A percentile compares a stretch with the other conserved stretches of the same genome.
phyloP scores from a whole-genome alignment of 805 yeast species.

The Monosporozyma unispora region DNA sequence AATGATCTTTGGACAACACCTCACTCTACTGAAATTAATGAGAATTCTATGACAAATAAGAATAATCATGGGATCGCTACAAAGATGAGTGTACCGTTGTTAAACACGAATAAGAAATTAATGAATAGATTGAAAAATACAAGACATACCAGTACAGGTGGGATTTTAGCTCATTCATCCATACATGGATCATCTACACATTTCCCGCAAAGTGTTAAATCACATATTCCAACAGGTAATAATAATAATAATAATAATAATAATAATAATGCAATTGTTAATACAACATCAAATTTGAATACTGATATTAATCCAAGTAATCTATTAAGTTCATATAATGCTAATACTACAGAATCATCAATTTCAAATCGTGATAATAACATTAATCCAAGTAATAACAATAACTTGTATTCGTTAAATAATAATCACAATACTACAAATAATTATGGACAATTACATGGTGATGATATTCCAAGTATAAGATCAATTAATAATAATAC shows the following conservation, averaged over 20 bases:
- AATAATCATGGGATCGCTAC: constrained; percentile 21
- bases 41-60: background rate
- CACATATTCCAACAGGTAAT: background rate
- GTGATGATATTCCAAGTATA: constrained; percentile 17
- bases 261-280: background rate
- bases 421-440: constrained; percentile 5
- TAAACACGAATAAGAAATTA: constrained; percentile 22
- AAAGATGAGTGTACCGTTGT: constrained; percentile 28
- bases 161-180: constrained; percentile 13
- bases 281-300: constrained; percentile 4
- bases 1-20: background rate
- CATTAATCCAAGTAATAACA: background rate
- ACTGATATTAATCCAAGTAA: constrained; percentile 10
- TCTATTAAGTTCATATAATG: background rate
- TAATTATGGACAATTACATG: background rate
- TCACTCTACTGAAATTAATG: background rate
- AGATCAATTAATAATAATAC: constrained; percentile 9
- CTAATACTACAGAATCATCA: background rate
- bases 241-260: too few species aligned
- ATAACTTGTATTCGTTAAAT: background rate
- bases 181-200: constrained; percentile 1
- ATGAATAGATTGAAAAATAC: constrained; percentile 22
- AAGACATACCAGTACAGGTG: constrained; percentile 29
- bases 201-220: background rate
- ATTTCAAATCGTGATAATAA: background rate